Evolutionary conservation across 2,329 filamentous ascomycete genomes (phyloP), one percentile per base, ranked within the genome.

Genomic region (Ceratocystiopsis minuta): DNA sequence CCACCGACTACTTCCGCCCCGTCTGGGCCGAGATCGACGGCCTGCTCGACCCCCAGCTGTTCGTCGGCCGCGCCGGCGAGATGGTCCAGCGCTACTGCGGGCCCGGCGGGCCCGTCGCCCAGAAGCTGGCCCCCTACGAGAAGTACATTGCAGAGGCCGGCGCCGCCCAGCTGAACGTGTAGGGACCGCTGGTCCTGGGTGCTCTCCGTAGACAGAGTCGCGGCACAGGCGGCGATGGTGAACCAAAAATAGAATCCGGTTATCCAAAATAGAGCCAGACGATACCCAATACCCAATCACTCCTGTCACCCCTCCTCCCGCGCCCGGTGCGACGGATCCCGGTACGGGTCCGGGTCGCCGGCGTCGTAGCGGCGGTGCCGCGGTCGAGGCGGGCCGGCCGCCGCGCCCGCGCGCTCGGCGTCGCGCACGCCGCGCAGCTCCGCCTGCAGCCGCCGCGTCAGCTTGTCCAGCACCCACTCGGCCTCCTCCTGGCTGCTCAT

Each of bases 1-100:
- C 61, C 40, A 78, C 68, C 36, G 64, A 74, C 36, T 94, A 82
- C 66, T 94, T 94, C 64, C 65, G 68, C 55, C 70, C 80, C 1
- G 75, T 88, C 48, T 73, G 73, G 65, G 65, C 54, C 38, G 78
- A 87, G 48, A 62, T 51, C 14, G 50, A 51, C 41, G 39, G 40
- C 17, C 45, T 52, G 42, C 45, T 52, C 15, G 43, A 50, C 36
- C 42, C 50, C 13, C 38, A 41, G 7, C 46, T 52, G 10, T 52
- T 50, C 50, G 60, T 55, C 15, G 66, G 66, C 34, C 65, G 67
- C 38, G 61, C 60, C 33, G 54, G 49, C 16, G 52, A 63, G 39
- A 66, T 68, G 45, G 64, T 68, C 9, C 62, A 69, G 40, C 42
- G 42, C 36, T 48, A 46, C 40, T 48, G 46, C 38, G 43, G 45